phyloP scores from a whole-genome alignment of 2,329 filamentous ascomycete genomes.

The Gliomastix tumulicola region DNA sequence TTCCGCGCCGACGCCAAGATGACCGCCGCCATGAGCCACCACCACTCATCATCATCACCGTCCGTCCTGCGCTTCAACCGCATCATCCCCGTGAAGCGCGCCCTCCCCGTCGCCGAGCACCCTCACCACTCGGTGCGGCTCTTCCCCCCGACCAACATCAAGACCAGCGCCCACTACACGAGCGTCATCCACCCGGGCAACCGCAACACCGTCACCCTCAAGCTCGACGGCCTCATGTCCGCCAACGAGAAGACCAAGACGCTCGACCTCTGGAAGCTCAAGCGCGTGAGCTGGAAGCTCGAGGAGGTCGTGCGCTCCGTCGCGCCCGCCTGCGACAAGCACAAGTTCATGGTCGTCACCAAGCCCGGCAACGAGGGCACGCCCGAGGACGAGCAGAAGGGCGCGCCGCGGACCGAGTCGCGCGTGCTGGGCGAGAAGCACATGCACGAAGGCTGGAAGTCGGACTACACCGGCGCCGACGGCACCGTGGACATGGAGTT shows the following conservation, averaged over 20 bases:
- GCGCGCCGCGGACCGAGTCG: slow-evolving; percentile 65
- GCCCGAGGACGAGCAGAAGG: slow-evolving; percentile 41
- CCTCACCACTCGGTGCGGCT: slow-evolving; percentile 89
- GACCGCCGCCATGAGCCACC: slow-evolving; percentile 36
- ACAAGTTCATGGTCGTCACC: slow-evolving; percentile 32
- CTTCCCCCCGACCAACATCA: slow-evolving; percentile 93
- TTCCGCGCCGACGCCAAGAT: slow-evolving; percentile 62
- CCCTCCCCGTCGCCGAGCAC: slow-evolving; percentile 63
- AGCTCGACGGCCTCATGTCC: slow-evolving; percentile 78
- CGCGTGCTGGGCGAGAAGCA: slow-evolving; percentile 75
- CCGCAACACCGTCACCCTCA: slow-evolving; percentile 70
- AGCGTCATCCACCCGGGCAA: slow-evolving; percentile 82
- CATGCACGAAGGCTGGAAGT: slow-evolving; percentile 86
- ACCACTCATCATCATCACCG: slow-evolving; percentile 8
- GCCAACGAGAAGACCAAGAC: slow-evolving; percentile 62
- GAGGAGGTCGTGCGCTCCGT: slow-evolving; percentile 80
- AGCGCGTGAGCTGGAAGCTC: slow-evolving; percentile 87
- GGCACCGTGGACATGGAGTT: slow-evolving; percentile 65
- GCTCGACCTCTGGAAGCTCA: slow-evolving; percentile 76
- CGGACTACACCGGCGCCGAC: slow-evolving; percentile 43
- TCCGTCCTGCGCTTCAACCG: slow-evolving; percentile 54
- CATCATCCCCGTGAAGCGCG: slow-evolving; percentile 68
- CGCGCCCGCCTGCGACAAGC: slow-evolving; percentile 73
- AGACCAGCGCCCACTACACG: slow-evolving; percentile 74
- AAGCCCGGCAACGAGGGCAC: not conserved